Percentiles rank a stretch among this genome's conserved stretches.
Evolutionary conservation across 148 eudicot species (phyloP).

Genomic region (Cornus suecica): DNA sequence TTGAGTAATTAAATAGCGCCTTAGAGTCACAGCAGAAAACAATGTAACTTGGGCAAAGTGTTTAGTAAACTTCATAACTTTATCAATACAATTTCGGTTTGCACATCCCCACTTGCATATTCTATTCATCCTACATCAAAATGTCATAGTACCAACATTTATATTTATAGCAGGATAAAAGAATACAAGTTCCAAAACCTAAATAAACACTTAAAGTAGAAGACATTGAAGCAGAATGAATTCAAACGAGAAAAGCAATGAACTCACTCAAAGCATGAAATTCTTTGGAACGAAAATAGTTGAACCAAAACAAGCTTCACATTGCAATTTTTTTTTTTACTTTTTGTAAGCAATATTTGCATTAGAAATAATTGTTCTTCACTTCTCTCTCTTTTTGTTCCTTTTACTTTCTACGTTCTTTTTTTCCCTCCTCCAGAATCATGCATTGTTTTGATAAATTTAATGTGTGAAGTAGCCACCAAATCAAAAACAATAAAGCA

Average conservation of each 20-base stretch:
- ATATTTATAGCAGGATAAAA: not conserved
- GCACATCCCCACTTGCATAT: not conserved
- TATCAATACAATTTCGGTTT: not conserved
- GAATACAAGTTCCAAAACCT: not conserved
- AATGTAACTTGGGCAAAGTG: not conserved
- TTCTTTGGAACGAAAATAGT: not conserved
- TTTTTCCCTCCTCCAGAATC: not conserved
- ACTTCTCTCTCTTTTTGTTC: no score
- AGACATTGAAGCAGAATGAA: not conserved
- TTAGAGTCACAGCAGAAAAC: not conserved
- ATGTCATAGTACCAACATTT: not conserved
- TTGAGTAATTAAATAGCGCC: no score
- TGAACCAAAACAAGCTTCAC: not conserved
- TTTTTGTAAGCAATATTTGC: no score
- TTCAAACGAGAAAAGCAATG: not conserved
- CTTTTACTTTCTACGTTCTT: not conserved
- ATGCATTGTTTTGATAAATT: not conserved
- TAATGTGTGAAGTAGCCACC: not conserved
- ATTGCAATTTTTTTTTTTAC: not conserved
- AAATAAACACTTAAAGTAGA: not conserved
- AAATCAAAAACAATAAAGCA: not conserved
- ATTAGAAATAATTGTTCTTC: no score
- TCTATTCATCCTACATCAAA: not conserved
- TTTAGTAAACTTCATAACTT: no score
- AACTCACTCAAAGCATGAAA: not conserved